Base-by-base conservation (phyloP, 805 yeast species). In the fission yeast (Schizosaccharomyces pombe) region DNA sequence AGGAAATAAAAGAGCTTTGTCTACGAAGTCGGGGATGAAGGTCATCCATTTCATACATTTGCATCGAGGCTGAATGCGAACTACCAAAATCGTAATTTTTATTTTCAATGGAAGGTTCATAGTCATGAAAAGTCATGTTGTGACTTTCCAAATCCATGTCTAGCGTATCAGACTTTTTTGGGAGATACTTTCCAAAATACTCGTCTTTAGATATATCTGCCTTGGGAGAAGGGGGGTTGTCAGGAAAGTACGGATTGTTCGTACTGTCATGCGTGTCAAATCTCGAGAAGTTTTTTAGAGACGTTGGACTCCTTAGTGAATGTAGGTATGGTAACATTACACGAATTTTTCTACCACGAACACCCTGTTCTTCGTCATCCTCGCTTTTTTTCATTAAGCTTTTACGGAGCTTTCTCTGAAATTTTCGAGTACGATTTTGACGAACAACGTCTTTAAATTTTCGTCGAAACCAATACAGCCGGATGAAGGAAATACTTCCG, bases 391-490 rank as follows among this genome's bases (percentile, higher is more conserved):
- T 32, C 5, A 16, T 82, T 6, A 81, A 79, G 0, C 86, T 77
- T 57, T 95, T 72, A 61, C 98, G 76, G 82, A 86, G 78, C 62
- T 77, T 76, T 65, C 79, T 82, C 64, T 87, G 82, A n/a, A 2
- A 37, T 9, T 24, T 19, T 5, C 43, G 43, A 57, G 76, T 64
- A 62, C 82, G 83, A n/a, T 96, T 84, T 54, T 74, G 73, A 57
- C 72, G 76, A 57, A 80, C 80, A 64, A 91, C 87, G 59, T 80
- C 77, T 63, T 85, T 89, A 66, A 91, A 85, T 60, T 80, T 75
- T 59, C 85, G 75, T 64, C 86, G 94, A 66, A 84, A 91, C 85
- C 94, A 83, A 64, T 83, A 84, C 51, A 91, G 69, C 53, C 98
- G 74, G 8, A 87, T 69, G 58, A 85, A 77, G 6, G 85, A 79